A percentile compares a stretch with the other conserved stretches of the same genome.
These are phyloP conservation scores for Clonostachys chloroleuca DNA, from an alignment of 2,329 filamentous ascomycete genomes.

Conservation along the genomic window DNA sequence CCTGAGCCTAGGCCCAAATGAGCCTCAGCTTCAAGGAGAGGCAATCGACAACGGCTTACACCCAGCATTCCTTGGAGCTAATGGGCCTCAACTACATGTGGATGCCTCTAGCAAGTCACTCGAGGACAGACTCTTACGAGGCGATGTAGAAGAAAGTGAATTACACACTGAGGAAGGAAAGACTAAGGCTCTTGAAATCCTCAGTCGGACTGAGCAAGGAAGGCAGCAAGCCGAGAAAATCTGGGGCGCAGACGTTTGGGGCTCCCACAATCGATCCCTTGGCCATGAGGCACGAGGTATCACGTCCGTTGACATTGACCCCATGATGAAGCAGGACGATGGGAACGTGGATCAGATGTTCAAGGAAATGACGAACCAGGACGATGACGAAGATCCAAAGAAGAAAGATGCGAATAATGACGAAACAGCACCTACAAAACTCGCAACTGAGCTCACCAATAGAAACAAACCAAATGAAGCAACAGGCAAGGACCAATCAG, in stretches of 20 bases:
- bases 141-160: slow-evolving; percentile 38
- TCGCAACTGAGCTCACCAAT: too few species aligned
- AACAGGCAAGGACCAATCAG: too few species aligned
- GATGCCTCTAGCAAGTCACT: slow-evolving; percentile 34
- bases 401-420: slow-evolving; percentile 22
- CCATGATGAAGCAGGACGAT: slow-evolving; percentile 31
- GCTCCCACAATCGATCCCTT: slow-evolving; percentile 19
- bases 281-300: slow-evolving; percentile 15
- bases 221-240: slow-evolving; percentile 45
- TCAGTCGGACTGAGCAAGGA: slow-evolving; percentile 43
- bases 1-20: not conserved
- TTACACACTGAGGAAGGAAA: slow-evolving; percentile 39
- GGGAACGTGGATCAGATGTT: slow-evolving; percentile 52
- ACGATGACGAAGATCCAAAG: slow-evolving; percentile 40
- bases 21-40: slow-evolving; percentile 10
- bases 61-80: slow-evolving; percentile 34
- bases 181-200: slow-evolving; percentile 46
- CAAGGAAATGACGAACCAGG: slow-evolving; percentile 48
- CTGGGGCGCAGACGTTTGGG: slow-evolving; percentile 46
- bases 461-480: too few species aligned
- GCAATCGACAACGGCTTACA: slow-evolving; percentile 34
- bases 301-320: slow-evolving; percentile 17
- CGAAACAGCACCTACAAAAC: not conserved
- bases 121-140: slow-evolving; percentile 46
- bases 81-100: slow-evolving; percentile 34